Evolutionary conservation across 1,284 basidiomycete species (phyloP).

Genomic region (Golubevia sp.): DNA sequence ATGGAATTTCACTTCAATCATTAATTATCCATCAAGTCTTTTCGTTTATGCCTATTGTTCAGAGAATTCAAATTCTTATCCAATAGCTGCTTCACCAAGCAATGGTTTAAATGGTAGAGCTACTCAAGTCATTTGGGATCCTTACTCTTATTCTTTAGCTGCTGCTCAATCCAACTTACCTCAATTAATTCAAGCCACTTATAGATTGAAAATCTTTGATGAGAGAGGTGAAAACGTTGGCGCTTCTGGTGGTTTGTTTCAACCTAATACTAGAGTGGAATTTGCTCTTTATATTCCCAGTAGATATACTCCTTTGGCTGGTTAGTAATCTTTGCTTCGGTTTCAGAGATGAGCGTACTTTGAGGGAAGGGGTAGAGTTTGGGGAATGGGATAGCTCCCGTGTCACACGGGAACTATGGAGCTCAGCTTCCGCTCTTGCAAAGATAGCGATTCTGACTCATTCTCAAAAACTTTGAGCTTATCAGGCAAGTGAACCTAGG

Average conservation of each 20-base stretch:
- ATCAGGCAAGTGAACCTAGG: too few species aligned
- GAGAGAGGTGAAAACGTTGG: constrained; percentile 37
- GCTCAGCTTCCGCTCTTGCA: too few species aligned
- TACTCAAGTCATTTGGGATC: constrained; percentile 49
- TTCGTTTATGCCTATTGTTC: constrained; percentile 53
- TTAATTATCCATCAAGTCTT: constrained; percentile 33
- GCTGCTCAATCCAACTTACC: constrained; percentile 36
- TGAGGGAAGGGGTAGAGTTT: too few species aligned
- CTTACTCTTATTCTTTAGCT: constrained; percentile 42
- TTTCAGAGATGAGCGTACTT: too few species aligned
- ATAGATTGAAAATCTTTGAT: constrained; percentile 51
- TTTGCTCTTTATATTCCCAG: constrained; percentile 59
- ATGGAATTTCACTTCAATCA: constrained; percentile 56
- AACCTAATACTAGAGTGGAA: constrained; percentile 46
- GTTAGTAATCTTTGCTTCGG: constrained; percentile 16
- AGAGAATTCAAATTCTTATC: constrained; percentile 48
- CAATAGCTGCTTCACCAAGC: constrained; percentile 24
- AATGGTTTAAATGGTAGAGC: constrained; percentile 44
- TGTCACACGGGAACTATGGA: too few species aligned
- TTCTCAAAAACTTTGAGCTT: too few species aligned
- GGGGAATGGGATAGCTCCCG: too few species aligned
- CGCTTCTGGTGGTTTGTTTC: constrained; percentile 32
- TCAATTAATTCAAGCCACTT: constrained; percentile 48
- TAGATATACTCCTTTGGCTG: constrained; percentile 48
- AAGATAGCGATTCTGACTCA: too few species aligned